Conservation (phyloP, 2,329 filamentous ascomycete genomes). For the Sclerotinia spermophila region DNA sequence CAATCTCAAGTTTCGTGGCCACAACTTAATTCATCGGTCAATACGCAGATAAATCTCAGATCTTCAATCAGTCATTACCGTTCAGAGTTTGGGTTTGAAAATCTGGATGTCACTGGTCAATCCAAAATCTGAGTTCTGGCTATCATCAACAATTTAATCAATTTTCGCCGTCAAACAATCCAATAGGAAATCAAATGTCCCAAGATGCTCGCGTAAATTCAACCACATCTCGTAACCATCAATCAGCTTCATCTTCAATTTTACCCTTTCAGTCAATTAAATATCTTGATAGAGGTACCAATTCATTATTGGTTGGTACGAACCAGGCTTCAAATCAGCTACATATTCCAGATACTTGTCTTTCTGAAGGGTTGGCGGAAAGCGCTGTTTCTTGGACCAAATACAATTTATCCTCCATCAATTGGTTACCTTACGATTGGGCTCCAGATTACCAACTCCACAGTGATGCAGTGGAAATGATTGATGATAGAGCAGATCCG, state of each 20-base stretch:
- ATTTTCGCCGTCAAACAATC: neutral
- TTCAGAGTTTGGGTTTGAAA: neutral
- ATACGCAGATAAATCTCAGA: neutral
- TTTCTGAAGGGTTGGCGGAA: neutral
- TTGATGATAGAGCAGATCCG: neutral
- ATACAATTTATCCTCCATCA: slow-evolving; percentile 28
- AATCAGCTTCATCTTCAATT: neutral
- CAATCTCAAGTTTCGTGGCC: neutral
- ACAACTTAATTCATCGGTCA: neutral
- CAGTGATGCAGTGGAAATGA: neutral
- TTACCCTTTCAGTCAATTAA: neutral
- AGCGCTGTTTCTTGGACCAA: slow-evolving; percentile 22
- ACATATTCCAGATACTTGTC: neutral
- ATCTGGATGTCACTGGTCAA: neutral
- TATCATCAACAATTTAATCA: neutral
- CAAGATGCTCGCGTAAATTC: neutral
- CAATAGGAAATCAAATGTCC: neutral
- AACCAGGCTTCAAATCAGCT: neutral
- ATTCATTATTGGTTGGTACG: neutral
- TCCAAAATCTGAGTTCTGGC: neutral
- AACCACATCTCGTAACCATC: neutral
- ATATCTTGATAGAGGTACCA: neutral
- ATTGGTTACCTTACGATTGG: slow-evolving; percentile 33
- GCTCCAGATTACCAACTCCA: slow-evolving; percentile 21
- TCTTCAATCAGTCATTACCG: neutral